phyloP scores from a whole-genome alignment of 352 stramenopile species.

The Globisporangium uncinulatum region DNA sequence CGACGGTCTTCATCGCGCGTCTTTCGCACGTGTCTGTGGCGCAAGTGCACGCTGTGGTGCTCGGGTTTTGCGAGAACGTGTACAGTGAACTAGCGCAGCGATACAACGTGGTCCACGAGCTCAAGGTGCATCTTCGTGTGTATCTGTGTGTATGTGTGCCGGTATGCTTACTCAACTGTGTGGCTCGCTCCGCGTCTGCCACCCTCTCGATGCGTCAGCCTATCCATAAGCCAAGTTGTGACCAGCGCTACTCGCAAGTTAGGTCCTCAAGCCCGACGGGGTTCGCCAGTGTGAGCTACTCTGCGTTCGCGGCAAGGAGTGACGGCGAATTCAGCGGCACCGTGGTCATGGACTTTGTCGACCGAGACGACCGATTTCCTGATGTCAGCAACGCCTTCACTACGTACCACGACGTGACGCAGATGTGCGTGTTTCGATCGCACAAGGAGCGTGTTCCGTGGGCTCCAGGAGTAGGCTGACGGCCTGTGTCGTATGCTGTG shows the following conservation, averaged over 20 bases:
- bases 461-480: too few species aligned
- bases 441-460: too few species aligned
- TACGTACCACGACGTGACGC: constrained; percentile 17
- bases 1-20: constrained; percentile 38
- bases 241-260: constrained; percentile 28
- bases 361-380: constrained; percentile 32
- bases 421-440: constrained; percentile 10
- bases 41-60: constrained; percentile 20
- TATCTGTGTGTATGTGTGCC: not conserved
- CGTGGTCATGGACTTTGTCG: constrained; percentile 42
- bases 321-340: constrained; percentile 16
- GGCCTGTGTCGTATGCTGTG: too few species aligned
- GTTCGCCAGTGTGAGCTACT: constrained; percentile 34
- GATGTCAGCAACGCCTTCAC: constrained; percentile 10
- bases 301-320: constrained; percentile 24
- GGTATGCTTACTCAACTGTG: not conserved
- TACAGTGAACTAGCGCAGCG: constrained; percentile 24
- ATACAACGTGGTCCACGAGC: constrained; percentile 23
- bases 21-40: constrained; percentile 29
- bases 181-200: not conserved
- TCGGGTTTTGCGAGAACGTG: constrained; percentile 35
- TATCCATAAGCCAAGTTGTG: constrained; percentile 25
- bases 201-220: constrained; percentile 10
- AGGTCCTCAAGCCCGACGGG: constrained; percentile 29
- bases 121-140: not conserved